A percentile compares a stretch with the other conserved stretches of the same genome.
phyloP scores from a whole-genome alignment of 495 filamentous ascomycete species.

The Hyaloscypha finlandica region DNA sequence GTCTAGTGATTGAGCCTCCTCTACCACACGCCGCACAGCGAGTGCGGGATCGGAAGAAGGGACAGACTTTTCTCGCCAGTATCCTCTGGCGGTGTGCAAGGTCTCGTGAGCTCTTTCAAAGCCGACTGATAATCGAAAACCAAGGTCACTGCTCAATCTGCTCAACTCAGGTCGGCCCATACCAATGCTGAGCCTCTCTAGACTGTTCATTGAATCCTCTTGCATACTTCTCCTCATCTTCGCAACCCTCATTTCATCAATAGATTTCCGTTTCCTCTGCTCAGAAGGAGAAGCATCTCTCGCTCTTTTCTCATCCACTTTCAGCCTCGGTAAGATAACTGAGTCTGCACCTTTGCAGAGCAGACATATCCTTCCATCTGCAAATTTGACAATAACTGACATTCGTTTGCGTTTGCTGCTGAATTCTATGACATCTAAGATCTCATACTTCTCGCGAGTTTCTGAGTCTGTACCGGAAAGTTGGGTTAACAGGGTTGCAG shows the following conservation, averaged over 20 bases:
- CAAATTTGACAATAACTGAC: conserved; percentile 86
- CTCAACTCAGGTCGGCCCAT: not conserved
- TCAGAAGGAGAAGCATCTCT: conserved; percentile 26
- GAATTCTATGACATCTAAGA: conserved; percentile 92
- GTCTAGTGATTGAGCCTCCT: conserved; percentile 57
- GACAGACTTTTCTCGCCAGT: not conserved
- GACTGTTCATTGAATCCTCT: too few relatives aligned
- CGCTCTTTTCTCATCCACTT: conserved; percentile 66
- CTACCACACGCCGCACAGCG: conserved; percentile 36
- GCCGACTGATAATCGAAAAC: not conserved
- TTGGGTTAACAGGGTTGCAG: conserved; percentile 43
- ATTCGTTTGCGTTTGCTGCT: conserved; percentile 88
- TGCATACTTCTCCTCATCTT: not conserved
- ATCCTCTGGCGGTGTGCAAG: too few relatives aligned
- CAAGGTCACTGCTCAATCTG: not conserved
- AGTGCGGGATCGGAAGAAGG: not conserved
- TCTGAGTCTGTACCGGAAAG: conserved; percentile 15
- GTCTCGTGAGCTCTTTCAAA: too few relatives aligned
- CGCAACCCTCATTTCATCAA: not conserved
- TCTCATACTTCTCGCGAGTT: conserved; percentile 64
- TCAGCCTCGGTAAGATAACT: conserved; percentile 67
- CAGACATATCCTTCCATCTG: conserved; percentile 77
- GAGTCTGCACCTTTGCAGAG: conserved; percentile 93
- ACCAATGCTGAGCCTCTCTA: not conserved
- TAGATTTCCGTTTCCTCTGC: not conserved